A percentile compares a stretch with the other conserved stretches of the same genome.
Conservation (phyloP, 805 yeast species). For the Kodamaea leandrae region DNA sequence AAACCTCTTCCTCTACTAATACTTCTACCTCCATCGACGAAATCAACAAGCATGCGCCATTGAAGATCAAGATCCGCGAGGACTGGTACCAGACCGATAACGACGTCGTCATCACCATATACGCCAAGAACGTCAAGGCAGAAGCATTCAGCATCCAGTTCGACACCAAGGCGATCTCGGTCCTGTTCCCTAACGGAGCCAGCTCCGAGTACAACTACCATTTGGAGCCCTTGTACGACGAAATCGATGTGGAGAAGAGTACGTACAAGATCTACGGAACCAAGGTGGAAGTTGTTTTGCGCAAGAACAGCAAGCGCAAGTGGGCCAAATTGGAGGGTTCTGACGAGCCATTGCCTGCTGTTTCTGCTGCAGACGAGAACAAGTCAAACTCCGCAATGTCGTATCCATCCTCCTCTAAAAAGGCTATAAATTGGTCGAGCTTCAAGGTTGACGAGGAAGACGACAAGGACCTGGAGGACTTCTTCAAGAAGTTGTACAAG, state of each 20-base stretch:
- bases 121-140: conserved; percentile 61
- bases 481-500: conserved; percentile 71
- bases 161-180: conserved; percentile 31
- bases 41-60: conserved; percentile 40
- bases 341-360: conserved; percentile 11
- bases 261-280: conserved; percentile 58
- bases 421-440: conserved; percentile 66
- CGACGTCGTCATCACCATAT: conserved; percentile 63
- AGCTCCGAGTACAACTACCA: conserved; percentile 57
- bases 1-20: too few relatives aligned
- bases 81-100: conserved; percentile 61
- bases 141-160: conserved; percentile 45
- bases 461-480: conserved; percentile 54
- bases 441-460: conserved; percentile 47
- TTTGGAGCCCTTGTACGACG: conserved; percentile 51
- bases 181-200: conserved; percentile 47
- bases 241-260: conserved; percentile 48
- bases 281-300: conserved; percentile 68
- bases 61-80: conserved; percentile 35
- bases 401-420: conserved; percentile 67
- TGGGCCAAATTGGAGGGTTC: conserved; percentile 56
- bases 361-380: conserved; percentile 9
- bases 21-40: conserved; percentile 18
- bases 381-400: conserved; percentile 17
- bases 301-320: conserved; percentile 42